Evolutionary conservation across 2,329 filamentous ascomycete genomes (phyloP), one percentile per base, ranked within the genome.

Genomic region (Aspergillus persii): DNA sequence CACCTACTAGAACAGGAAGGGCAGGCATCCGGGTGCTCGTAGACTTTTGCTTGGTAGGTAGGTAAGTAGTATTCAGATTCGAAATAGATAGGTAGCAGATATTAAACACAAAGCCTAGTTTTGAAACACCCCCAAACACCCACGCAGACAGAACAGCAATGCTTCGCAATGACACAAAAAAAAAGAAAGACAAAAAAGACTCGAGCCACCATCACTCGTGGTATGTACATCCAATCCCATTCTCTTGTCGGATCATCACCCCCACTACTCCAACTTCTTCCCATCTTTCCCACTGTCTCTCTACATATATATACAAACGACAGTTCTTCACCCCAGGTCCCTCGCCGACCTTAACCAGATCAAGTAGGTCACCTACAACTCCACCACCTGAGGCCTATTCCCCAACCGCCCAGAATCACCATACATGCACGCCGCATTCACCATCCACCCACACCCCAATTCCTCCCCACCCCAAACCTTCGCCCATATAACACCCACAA

Each of bases 401-500:
- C 66, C 63, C 56, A 79, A 61, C 48, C 64, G 61, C n/a, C 73
- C 73, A 4, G 70, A 73, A 53, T 71, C 70, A 27, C 70, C 66
- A 66, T 77, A 76, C 68, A 77, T 76, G 61, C 73, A 72, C 46
- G 84, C 82, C 12, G 86, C 86, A 74, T 89, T 89, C 3, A 89
- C 80, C 79, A 89, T 79, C 64, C 75, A 63, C 76, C 84, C 62
- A 36, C 66, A 69, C 4, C 77, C 79, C 59, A 74, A 69, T 41
- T 75, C 76, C 65, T 83, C 74, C 1, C 82, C 81, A 61, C 83
- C 79, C 85, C 85, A 89, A 11, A 85, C 76, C 53, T 78, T 79
- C 62, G 83, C 81, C 85, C 86, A 88, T 3, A 87, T 60, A n/a
- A 89, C 71, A 2, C 82, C 83, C 39, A 79, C 75, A 0, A 84